phyloP scores from a whole-genome alignment of 257 asterid genomes.

The Vinca minor region DNA sequence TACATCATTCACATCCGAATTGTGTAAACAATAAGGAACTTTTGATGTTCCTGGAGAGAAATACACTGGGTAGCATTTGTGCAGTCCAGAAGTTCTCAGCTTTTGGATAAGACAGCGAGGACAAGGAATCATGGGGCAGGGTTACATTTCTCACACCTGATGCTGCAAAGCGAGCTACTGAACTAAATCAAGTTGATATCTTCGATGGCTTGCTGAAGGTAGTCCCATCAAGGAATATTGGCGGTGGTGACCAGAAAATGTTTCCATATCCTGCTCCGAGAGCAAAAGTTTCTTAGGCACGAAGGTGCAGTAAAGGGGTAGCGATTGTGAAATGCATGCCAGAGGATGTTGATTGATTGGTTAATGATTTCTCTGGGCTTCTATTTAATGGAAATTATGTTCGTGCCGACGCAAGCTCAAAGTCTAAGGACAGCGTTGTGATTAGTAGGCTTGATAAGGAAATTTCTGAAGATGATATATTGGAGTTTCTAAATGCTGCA shows the following conservation, averaged over 20 bases:
- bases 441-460: slow-evolving; percentile 48
- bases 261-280: slow-evolving; percentile 40
- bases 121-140: slow-evolving; percentile 70
- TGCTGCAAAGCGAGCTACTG: slow-evolving; percentile 59
- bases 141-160: slow-evolving; percentile 78
- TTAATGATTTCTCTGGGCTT: slow-evolving; percentile 41
- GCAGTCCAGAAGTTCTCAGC: slow-evolving; percentile 39
- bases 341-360: slow-evolving; percentile 43
- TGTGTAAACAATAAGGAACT: slow-evolving; percentile 58
- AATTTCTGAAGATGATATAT: slow-evolving; percentile 53
- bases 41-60: slow-evolving; percentile 52
- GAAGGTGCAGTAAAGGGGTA: slow-evolving; percentile 71
- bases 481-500: slow-evolving; percentile 29
- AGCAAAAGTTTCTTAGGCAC: slow-evolving; percentile 85
- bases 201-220: slow-evolving; percentile 52
- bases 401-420: slow-evolving; percentile 33
- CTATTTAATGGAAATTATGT: slow-evolving; percentile 35
- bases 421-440: slow-evolving; percentile 27
- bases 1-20: slow-evolving; percentile 40
- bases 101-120: slow-evolving; percentile 35
- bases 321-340: slow-evolving; percentile 58
- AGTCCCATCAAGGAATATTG: slow-evolving; percentile 42
- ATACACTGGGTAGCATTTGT: slow-evolving; percentile 50
- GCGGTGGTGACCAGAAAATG: slow-evolving; percentile 42
- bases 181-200: slow-evolving; percentile 30